Base-by-base conservation (phyloP, 306 rosid genomes). In the Quercus berberidifolia region DNA sequence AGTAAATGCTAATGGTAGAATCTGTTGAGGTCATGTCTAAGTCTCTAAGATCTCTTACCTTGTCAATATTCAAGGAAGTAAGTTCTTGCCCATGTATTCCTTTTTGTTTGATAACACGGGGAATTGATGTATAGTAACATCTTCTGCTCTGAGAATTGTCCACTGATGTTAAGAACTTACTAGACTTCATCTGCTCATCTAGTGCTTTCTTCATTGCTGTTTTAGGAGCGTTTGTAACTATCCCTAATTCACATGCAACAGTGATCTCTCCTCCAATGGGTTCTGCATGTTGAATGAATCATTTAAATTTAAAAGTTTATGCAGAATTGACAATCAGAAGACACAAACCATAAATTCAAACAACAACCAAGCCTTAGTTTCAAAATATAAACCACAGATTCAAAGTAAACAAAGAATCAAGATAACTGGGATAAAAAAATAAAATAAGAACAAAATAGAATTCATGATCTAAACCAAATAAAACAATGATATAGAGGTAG, bases 261-360 rank as follows among this genome's bases (percentile, higher is more conserved):
- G 88, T 86, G 74, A 94, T 89, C 81, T 94, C 99, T 76, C 97
- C 99, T 82, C 97, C 97, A 77, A 92, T 85, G 57, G 99, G 99
- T 81, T 92, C 97, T 94, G 87, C 62, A 69, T 64, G 81, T 54
- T 58, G 46, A 81, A 74, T 60, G 17, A 69, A 80, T 79, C 73
- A 76, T 55, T 82, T 21, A 80, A 62, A 78, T 78, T 69, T 20
- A 30, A 26, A 86, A 56, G 55, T 17, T 14, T 18, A 55, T 46
- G 72, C 21, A 55, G 76, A 57, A 63, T 43, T 56, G 63, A 18
- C 51, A 23, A 23, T 46, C 71, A 79, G 46, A 51, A 71, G 69
- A 46, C 14, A 2, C 14, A 65, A 17, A 65, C 49, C 46, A 9
- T 18, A 65, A 46, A 6, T 33, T 65, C 33, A 63, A 63, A 28